Percentiles rank a stretch among this genome's conserved stretches.
These are phyloP conservation scores for Caloboletus firmus DNA, from an alignment of 1,284 basidiomycete genomes.

Conservation along the genomic window DNA sequence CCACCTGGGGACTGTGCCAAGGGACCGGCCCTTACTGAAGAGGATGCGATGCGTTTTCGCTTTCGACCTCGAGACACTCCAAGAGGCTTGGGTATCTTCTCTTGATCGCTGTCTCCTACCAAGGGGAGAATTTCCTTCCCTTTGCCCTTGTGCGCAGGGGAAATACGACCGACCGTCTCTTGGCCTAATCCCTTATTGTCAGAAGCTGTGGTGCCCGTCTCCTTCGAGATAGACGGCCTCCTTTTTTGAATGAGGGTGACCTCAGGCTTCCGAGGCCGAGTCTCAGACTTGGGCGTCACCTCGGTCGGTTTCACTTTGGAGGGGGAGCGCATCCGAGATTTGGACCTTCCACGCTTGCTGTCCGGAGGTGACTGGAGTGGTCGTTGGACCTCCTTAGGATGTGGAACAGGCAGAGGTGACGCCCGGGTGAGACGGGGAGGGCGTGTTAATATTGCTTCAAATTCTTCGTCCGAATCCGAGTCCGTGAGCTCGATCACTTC, in stretches of 20 bases:
- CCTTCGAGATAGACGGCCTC: slow-evolving; percentile 1
- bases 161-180: slow-evolving; percentile 1
- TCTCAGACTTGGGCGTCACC: slow-evolving; percentile 1
- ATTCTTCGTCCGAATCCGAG: slow-evolving; percentile 35
- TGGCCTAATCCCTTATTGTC: background rate
- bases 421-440: slow-evolving; percentile 21
- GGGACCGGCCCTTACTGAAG: slow-evolving; percentile 5
- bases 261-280: slow-evolving; percentile 14
- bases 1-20: slow-evolving; percentile 20
- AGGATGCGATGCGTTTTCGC: slow-evolving; percentile 25
- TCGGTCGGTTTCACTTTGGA: slow-evolving; percentile 3
- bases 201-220: background rate
- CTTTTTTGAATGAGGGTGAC: slow-evolving; percentile 5
- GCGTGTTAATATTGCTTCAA: slow-evolving; percentile 26
- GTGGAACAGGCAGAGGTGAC: slow-evolving; percentile 8
- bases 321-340: slow-evolving; percentile 7
- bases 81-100: slow-evolving; percentile 14
- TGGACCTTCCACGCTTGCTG: slow-evolving; percentile 17
- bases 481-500: slow-evolving; percentile 41
- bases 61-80: slow-evolving; percentile 16
- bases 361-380: slow-evolving; percentile 19
- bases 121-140: slow-evolving; percentile 14
- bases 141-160: slow-evolving; percentile 17
- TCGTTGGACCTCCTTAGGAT: slow-evolving; percentile 5
- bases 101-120: slow-evolving; percentile 2